Evolutionary conservation across 2,329 filamentous ascomycete species (phyloP).

Genomic region (Microcyclospora tardicrescens): DNA sequence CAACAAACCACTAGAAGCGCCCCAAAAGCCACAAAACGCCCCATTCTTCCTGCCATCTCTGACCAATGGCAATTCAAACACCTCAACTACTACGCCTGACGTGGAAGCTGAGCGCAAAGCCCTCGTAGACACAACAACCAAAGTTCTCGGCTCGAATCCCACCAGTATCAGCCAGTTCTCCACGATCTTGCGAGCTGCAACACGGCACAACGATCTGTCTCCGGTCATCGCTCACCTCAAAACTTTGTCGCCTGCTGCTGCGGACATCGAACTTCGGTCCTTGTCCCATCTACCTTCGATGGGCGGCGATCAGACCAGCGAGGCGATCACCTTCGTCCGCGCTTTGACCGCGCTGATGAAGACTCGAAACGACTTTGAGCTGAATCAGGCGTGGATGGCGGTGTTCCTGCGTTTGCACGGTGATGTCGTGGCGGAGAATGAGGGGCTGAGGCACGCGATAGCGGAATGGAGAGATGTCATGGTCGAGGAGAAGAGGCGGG

Average conservation of each 20-base stretch:
- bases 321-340: conserved; percentile 67
- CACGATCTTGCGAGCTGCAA: conserved; percentile 32
- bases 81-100: conserved; percentile 2
- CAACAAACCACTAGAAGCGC: conserved; percentile 86
- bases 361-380: conserved; percentile 70
- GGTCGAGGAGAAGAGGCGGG: conserved; percentile 51
- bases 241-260: conserved; percentile 65
- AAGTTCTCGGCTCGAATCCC: conserved; percentile 12
- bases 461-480: conserved; percentile 47
- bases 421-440: conserved; percentile 40
- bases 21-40: conserved; percentile 83
- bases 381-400: conserved; percentile 94
- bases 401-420: conserved; percentile 76
- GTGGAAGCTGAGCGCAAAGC: conserved; percentile 17
- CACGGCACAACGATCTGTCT: conserved; percentile 46
- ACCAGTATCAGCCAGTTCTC: conserved; percentile 30
- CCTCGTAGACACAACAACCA: conserved; percentile 3
- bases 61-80: conserved; percentile 5
- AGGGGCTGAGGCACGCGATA: conserved; percentile 47
- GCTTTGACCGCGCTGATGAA: conserved; percentile 61
- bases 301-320: conserved; percentile 33
- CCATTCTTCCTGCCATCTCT: conserved; percentile 84
- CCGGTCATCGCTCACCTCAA: conserved; percentile 68
- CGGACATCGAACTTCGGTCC: conserved; percentile 83
- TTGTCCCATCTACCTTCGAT: conserved; percentile 31